These are phyloP conservation scores for Chenopodium formosanum DNA, from an alignment of 148 eudicot genomes.

Conservation along the genomic window DNA sequence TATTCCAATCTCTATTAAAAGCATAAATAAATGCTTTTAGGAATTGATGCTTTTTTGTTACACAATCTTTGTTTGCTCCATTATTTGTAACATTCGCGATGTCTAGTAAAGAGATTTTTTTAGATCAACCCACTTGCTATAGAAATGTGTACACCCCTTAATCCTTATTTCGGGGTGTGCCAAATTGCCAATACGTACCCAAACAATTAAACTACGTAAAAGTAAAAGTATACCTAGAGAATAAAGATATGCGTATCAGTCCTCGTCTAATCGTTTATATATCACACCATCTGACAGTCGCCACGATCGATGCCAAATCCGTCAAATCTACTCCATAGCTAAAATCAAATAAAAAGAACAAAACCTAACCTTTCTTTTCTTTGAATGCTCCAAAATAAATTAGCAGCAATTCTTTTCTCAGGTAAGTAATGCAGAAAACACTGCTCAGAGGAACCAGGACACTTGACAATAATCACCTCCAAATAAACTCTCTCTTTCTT, in stretches of 20 bases:
- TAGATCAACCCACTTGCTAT: background rate
- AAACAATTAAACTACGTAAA: too few relatives aligned
- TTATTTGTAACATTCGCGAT: background rate
- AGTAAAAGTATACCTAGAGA: too few relatives aligned
- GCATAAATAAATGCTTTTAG: background rate
- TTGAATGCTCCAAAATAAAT: background rate
- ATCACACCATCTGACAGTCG: too few relatives aligned
- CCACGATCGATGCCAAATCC: too few relatives aligned
- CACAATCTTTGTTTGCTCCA: background rate
- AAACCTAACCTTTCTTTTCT: background rate
- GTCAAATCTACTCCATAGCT: background rate
- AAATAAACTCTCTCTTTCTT: background rate
- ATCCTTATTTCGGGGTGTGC: too few relatives aligned
- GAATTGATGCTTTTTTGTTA: background rate
- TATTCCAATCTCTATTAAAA: background rate
- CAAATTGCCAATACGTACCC: too few relatives aligned
- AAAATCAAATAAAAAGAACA: background rate
- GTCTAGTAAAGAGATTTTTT: background rate
- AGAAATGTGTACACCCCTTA: too few relatives aligned
- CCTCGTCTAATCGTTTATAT: too few relatives aligned
- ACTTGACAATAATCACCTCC: conserved; percentile 5
- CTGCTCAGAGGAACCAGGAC: background rate
- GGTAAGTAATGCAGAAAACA: conserved; percentile 14
- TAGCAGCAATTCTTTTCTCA: background rate
- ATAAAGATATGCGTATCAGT: too few relatives aligned